Percentiles rank a stretch among this genome's conserved stretches.
These are phyloP conservation scores for Pelargonium nanum DNA, from an alignment of 345 rosid species.

Conservation along the genomic window DNA sequence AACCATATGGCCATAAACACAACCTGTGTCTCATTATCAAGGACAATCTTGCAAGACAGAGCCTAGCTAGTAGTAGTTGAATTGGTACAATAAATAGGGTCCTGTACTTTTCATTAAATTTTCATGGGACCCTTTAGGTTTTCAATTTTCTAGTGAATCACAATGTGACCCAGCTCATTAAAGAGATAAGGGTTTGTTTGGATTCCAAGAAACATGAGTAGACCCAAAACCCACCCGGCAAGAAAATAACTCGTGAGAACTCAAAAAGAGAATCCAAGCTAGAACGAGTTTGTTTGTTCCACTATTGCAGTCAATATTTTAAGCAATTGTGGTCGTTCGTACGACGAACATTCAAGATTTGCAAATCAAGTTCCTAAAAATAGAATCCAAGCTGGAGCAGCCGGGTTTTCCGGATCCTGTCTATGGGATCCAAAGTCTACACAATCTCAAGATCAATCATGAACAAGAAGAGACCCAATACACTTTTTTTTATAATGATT, in stretches of 20 bases:
- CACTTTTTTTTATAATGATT: background rate
- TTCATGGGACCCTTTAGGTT: background rate
- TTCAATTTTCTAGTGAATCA: background rate
- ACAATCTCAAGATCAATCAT: background rate
- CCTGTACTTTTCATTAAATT: too few species aligned
- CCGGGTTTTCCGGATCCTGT: background rate
- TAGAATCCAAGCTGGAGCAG: background rate
- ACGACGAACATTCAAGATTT: too few species aligned
- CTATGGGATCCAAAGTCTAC: background rate
- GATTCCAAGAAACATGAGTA: background rate
- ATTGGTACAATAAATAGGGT: too few species aligned
- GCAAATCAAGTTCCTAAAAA: too few species aligned
- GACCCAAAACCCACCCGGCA: background rate
- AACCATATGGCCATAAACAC: background rate
- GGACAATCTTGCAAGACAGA: too few species aligned
- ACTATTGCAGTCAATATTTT: too few species aligned
- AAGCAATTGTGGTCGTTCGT: too few species aligned
- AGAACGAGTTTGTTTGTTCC: too few species aligned
- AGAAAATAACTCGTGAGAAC: background rate
- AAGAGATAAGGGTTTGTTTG: background rate
- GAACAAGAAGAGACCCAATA: constrained; percentile 8
- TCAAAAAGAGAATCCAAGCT: background rate
- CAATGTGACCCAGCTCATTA: too few species aligned
- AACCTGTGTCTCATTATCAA: background rate
- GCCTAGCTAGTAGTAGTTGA: too few species aligned